Evolutionary conservation across 2,329 filamentous ascomycete species (phyloP), one percentile per base, ranked within the genome.

Genomic region (Aspergillus sp.): DNA sequence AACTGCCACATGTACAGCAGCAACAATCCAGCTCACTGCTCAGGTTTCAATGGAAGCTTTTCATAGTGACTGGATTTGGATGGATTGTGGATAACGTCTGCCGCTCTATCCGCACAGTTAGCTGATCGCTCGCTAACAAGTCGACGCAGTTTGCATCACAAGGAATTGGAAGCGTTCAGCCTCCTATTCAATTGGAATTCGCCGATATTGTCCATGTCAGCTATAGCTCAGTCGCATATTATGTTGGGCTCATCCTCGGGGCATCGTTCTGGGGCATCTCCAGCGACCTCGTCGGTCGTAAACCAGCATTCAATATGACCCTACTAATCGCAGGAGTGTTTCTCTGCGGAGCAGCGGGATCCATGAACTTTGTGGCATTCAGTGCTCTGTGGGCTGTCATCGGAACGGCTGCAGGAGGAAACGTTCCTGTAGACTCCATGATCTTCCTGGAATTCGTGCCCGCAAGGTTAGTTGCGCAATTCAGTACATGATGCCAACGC

Each of bases 51-150:
- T 88, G 83, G 83, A 80, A 85, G 60, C 76, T 88, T 1, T 88
- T 87, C 62, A 64, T 81, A 21, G 83, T 88, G 13, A 82, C 86
- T 29, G 85, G 85, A 1, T 88, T 88, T 58, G 86, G 86, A 20
- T 88, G 85, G 85, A 83, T 85, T 4, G 81, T 81, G 45, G 86
- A 88, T 68, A 88, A 88, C 34, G 63, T 69, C 44, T 17, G 55
- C 44, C 29, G 6, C 4, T 9, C 21, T 17, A 16, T 20, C 16
- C 4, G 13, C 14, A 25, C 10, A 20, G 19, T 25, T 31, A 5
- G 11, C 11, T 17, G 6, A 14, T 5, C 43, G 5, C 5, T n/a
- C 11, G 14, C 21, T 45, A 16, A 45, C 23, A 6, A 50, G 6
- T 17, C 34, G 2, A 6, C 4, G 5, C 2, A 63, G 58, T 59